Percentiles rank a stretch among this genome's conserved stretches.
phyloP scores from a whole-genome alignment of 805 yeast species.

The Metschnikowia henanensis region DNA sequence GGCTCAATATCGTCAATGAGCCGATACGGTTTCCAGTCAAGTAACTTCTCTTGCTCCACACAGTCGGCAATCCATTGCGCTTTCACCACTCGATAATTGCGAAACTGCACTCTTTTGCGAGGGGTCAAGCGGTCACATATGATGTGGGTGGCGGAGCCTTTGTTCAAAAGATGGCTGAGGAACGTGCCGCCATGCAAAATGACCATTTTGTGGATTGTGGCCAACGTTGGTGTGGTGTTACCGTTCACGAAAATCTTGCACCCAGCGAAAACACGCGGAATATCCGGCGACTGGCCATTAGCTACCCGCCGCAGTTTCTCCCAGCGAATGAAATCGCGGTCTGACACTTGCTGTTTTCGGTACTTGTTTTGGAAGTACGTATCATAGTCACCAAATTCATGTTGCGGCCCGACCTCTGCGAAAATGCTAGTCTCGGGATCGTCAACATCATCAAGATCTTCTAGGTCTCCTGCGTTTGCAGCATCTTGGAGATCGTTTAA shows the following conservation, averaged over 20 bases:
- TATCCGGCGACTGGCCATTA: slow-evolving; percentile 11
- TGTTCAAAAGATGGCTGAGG: slow-evolving; percentile 64
- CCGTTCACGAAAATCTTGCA: slow-evolving; percentile 86
- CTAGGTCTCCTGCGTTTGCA: too few species aligned
- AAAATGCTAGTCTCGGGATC: slow-evolving; percentile 16
- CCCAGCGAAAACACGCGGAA: slow-evolving; percentile 50
- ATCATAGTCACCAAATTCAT: slow-evolving; percentile 65
- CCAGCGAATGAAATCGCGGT: slow-evolving; percentile 51
- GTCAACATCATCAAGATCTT: slow-evolving; percentile 15
- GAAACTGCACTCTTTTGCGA: slow-evolving; percentile 63
- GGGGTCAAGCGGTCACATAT: slow-evolving; percentile 80
- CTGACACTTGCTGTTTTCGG: slow-evolving; percentile 60
- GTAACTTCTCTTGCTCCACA: slow-evolving; percentile 43
- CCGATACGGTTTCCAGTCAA: slow-evolving; percentile 72
- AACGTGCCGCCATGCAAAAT: slow-evolving; percentile 80
- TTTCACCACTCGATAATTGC: slow-evolving; percentile 68
- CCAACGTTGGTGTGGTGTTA: slow-evolving; percentile 77
- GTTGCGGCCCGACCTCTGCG: slow-evolving; percentile 34
- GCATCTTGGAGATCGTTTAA: too few species aligned
- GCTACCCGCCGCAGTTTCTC: slow-evolving; percentile 35
- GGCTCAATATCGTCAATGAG: slow-evolving; percentile 50
- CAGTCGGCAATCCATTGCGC: slow-evolving; percentile 84
- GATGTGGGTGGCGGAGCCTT: slow-evolving; percentile 80
- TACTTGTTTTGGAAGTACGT: slow-evolving; percentile 63
- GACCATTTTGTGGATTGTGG: slow-evolving; percentile 68